phyloP scores from a whole-genome alignment of 2,329 filamentous ascomycete genomes.

The Domatiomyces catenatus region DNA sequence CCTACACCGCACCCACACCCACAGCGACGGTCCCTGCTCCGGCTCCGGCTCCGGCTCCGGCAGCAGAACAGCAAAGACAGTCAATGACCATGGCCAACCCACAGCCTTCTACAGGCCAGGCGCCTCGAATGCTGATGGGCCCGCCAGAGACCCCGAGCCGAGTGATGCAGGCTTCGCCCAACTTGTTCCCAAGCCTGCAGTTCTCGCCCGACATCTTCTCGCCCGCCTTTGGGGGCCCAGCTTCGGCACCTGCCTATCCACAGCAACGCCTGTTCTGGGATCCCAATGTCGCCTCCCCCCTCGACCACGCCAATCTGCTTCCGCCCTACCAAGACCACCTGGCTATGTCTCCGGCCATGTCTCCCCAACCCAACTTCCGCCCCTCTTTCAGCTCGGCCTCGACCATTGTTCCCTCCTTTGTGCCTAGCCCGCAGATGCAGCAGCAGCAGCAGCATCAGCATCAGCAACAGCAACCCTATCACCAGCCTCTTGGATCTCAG shows the following conservation, averaged over 20 bases:
- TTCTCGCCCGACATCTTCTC: constrained; percentile 43
- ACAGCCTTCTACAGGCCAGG: neutral
- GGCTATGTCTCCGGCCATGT: constrained; percentile 8
- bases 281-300: constrained; percentile 12
- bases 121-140: constrained; percentile 16
- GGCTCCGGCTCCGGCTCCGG: too few relatives aligned
- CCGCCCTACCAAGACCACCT: constrained; percentile 14
- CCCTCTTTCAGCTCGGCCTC: constrained; percentile 14
- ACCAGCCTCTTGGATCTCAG: constrained; percentile 10
- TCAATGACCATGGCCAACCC: neutral
- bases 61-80: too few relatives aligned
- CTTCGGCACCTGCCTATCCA: constrained; percentile 41
- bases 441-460: too few relatives aligned
- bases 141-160: constrained; percentile 32
- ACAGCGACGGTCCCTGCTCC: neutral
- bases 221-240: constrained; percentile 34
- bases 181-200: constrained; percentile 38
- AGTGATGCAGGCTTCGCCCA: constrained; percentile 27
- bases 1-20: neutral
- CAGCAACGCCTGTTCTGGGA: constrained; percentile 39
- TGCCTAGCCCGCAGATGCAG: constrained; percentile 2
- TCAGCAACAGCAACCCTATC: constrained; percentile 12
- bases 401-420: constrained; percentile 12
- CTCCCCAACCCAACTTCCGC: constrained; percentile 6
- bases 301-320: constrained; percentile 6